Percentiles rank a stretch among this genome's conserved stretches.
phyloP scores from a whole-genome alignment of 2,329 filamentous ascomycete genomes.

The Bipolaris victoriae region DNA sequence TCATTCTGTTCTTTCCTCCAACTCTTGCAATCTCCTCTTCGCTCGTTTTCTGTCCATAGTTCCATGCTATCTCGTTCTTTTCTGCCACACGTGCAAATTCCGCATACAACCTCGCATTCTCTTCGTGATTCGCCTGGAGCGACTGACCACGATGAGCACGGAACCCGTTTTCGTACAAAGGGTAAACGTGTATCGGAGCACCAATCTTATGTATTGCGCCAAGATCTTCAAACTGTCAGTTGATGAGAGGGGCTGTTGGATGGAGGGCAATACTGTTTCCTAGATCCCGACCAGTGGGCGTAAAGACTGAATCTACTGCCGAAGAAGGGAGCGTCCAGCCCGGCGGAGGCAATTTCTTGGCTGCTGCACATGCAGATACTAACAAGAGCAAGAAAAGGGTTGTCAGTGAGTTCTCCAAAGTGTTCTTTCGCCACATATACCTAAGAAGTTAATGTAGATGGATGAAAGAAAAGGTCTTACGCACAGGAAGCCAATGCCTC shows the following conservation, averaged over 20 bases:
- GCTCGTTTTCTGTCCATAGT: conserved; percentile 56
- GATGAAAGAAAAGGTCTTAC: conserved; percentile 12
- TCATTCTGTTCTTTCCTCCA: conserved; percentile 67
- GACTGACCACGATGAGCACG: conserved; percentile 63
- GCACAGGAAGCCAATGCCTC: conserved; percentile 68
- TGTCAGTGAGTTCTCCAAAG: not conserved
- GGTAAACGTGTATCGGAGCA: conserved; percentile 70
- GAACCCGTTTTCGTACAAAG: conserved; percentile 69
- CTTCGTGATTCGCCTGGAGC: conserved; percentile 61
- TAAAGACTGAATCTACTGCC: conserved; percentile 56
- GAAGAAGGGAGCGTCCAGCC: conserved; percentile 63
- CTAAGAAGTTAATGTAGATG: not conserved
- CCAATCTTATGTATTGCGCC: conserved; percentile 65
- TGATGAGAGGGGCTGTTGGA: conserved; percentile 18
- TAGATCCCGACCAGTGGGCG: conserved; percentile 57
- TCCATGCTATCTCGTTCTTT: conserved; percentile 64
- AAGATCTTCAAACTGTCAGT: conserved; percentile 52
- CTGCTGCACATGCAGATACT: conserved; percentile 60
- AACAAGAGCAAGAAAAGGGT: not conserved
- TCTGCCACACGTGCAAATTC: conserved; percentile 65
- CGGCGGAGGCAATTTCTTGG: conserved; percentile 62
- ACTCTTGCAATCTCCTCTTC: conserved; percentile 61
- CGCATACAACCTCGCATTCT: conserved; percentile 66
- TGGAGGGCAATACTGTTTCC: conserved; percentile 46
- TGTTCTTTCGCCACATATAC: not conserved